Evolutionary conservation across 768 basidiomycete genomes (phyloP), one percentile per base, ranked within the genome.

Genomic region (Chlorophyllum brunneum): DNA sequence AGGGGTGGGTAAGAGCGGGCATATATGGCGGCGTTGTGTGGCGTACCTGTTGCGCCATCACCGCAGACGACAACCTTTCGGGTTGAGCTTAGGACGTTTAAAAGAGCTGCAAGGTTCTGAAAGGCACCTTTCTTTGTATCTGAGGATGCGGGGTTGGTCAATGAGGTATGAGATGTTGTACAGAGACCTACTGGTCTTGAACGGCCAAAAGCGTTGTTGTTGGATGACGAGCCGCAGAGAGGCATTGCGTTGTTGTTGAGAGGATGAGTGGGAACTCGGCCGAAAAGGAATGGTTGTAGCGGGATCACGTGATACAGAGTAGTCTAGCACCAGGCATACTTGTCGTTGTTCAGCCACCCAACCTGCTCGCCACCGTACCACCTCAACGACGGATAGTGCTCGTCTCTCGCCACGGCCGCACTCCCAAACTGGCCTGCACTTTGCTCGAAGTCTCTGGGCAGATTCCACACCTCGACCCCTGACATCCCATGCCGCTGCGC

Each of bases 11-110:
- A 15, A 53, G 39, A 38, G 64, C 62, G 59, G 52, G 51, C 48
- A 57, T 55, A 48, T 31, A 48, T 54, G 41, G 51, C 47, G 43
- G 57, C 48, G 20, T 23, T 18, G 16, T 22, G 31, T 15, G 49
- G 67, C 80, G 54, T 63, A 88, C 95, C 95, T 62, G 90, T 94
- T 48, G 95, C 95, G 59, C 95, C 95, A 69, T 98, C 95, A 31
- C 95, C 95, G 56, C 94, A 87, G n/a, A 98, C 95, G 23, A 94
- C 88, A 33, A 91, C 74, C 75, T 76, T 53, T 38, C 2, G 56
- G 51, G 40, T 41, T 43, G 56, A 27, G 46, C 27, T 56, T 45
- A 55, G 49, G 42, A 31, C 23, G 54, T 42, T 31, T 29, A 40
- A 20, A 18, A 31, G 5, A 40, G 26, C 31, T 20, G 30, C 11